A percentile compares a stretch with the other conserved stretches of the same genome.
These are phyloP conservation scores for Mycena crocata DNA, from an alignment of 768 basidiomycete species.

Conservation along the genomic window DNA sequence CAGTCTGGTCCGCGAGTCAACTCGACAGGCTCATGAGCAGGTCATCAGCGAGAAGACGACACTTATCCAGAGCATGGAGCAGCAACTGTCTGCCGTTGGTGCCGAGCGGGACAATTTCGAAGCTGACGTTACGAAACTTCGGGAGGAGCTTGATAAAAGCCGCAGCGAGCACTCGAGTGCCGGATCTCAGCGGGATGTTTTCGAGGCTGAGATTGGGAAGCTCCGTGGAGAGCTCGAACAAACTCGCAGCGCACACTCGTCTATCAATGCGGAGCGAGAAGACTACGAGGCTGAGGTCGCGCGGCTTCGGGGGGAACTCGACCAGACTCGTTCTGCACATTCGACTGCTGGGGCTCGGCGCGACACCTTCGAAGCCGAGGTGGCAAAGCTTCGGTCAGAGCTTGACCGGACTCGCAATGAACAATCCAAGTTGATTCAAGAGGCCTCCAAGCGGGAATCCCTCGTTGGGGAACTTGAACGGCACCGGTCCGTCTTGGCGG, in stretches of 20 bases:
- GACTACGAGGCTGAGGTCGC: conserved; percentile 61
- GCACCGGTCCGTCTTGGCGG: conserved; percentile 80
- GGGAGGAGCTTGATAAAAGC: conserved; percentile 68
- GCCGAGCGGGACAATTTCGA: conserved; percentile 58
- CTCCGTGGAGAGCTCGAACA: conserved; percentile 71
- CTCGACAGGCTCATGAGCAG: conserved; percentile 55
- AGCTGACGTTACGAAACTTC: conserved; percentile 61
- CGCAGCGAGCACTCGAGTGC: conserved; percentile 65
- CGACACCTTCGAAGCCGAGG: conserved; percentile 39
- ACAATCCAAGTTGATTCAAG: conserved; percentile 73
- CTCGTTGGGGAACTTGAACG: conserved; percentile 80
- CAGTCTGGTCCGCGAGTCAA: conserved; percentile 56
- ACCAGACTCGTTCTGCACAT: conserved; percentile 51
- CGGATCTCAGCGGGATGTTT: conserved; percentile 56
- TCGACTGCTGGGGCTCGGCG: conserved; percentile 50
- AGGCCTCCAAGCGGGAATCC: conserved; percentile 81
- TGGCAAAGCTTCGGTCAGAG: conserved; percentile 55
- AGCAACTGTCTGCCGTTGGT: conserved; percentile 59
- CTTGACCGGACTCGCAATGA: conserved; percentile 63
- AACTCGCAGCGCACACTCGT: conserved; percentile 49
- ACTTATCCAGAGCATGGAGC: conserved; percentile 59
- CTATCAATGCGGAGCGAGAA: conserved; percentile 58
- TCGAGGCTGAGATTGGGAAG: conserved; percentile 59
- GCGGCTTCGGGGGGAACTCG: conserved; percentile 68
- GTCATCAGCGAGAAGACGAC: conserved; percentile 63